Evolutionary conservation across 352 stramenopile species (phyloP).

Genomic region (Phytophthora europaea): DNA sequence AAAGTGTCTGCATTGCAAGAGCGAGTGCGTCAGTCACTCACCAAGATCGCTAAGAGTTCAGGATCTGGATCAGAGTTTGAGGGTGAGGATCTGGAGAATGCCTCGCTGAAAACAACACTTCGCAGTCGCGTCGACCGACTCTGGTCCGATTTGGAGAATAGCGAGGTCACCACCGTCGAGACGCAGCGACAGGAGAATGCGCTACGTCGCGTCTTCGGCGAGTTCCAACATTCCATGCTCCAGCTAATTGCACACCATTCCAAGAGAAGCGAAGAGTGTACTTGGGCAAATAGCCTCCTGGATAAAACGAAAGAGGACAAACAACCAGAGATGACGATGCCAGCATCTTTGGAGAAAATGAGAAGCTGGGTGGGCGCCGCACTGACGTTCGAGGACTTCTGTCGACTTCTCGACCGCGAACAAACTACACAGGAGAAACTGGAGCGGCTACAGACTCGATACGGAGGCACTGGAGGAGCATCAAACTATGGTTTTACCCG

Average conservation of each 20-base stretch:
- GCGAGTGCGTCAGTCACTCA: conserved; percentile 34
- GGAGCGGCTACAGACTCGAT: conserved; percentile 33
- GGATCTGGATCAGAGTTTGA: conserved; percentile 13
- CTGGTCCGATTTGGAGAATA: conserved; percentile 43
- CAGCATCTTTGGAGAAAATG: conserved; percentile 30
- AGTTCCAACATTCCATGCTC: conserved; percentile 45
- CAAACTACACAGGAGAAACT: conserved; percentile 42
- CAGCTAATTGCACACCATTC: conserved; percentile 33
- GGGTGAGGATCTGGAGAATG: conserved; percentile 9
- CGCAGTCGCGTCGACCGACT: conserved; percentile 29
- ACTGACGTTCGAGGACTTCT: conserved; percentile 41
- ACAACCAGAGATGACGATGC: conserved; percentile 15
- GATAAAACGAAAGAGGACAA: conserved; percentile 4
- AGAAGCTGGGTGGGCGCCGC: conserved; percentile 42
- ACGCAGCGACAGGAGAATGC: conserved; percentile 27
- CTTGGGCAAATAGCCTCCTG: conserved; percentile 36
- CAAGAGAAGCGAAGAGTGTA: conserved; percentile 40
- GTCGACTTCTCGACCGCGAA: conserved; percentile 35
- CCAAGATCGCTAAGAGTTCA: conserved; percentile 17
- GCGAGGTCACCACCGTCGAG: conserved; percentile 33
- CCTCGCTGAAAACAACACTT: conserved; percentile 34
- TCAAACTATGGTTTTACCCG: conserved; percentile 6
- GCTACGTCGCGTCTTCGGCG: conserved; percentile 29
- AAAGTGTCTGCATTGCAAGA: conserved; percentile 23
- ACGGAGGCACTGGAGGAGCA: conserved; percentile 2